These are phyloP conservation scores for Myriosclerotinia curreyana DNA, from an alignment of 2,329 filamentous ascomycete genomes.

Conservation along the genomic window DNA sequence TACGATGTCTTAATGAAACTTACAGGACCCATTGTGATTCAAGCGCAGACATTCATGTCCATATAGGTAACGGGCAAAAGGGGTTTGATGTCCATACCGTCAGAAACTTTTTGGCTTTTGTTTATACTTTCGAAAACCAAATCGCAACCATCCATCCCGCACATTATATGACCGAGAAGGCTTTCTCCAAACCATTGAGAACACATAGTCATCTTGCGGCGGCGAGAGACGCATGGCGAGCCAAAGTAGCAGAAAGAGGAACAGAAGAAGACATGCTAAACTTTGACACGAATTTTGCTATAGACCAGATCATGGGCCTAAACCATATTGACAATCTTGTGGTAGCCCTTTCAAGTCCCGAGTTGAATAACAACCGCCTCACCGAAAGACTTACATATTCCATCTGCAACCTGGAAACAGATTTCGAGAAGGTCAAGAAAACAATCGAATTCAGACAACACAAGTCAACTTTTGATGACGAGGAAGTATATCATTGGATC, in stretches of 20 bases:
- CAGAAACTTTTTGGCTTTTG: conserved; percentile 3
- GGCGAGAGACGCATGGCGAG: too few species aligned
- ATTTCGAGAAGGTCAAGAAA: conserved; percentile 6
- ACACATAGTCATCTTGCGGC: neutral
- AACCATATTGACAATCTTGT: neutral
- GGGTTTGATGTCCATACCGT: conserved; percentile 1
- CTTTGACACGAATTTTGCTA: neutral
- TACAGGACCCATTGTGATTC: conserved; percentile 6
- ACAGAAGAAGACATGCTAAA: neutral
- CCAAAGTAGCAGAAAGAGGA: neutral
- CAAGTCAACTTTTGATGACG: conserved; percentile 7
- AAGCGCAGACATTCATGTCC: neutral
- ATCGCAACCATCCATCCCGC: neutral
- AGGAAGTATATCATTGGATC: conserved; percentile 16
- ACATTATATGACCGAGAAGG: conserved; percentile 7
- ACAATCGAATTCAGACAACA: conserved; percentile 21
- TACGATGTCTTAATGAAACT: neutral
- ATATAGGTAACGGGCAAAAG: conserved; percentile 5
- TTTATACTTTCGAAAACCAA: conserved; percentile 13
- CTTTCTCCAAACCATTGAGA: neutral
- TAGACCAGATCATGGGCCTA: neutral
- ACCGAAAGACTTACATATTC: neutral
- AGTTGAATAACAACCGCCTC: neutral
- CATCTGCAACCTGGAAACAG: neutral
- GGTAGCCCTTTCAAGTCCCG: neutral